Evolutionary conservation across 169 alveolate species (phyloP).

Genomic region (Plasmodium coatneyi): DNA sequence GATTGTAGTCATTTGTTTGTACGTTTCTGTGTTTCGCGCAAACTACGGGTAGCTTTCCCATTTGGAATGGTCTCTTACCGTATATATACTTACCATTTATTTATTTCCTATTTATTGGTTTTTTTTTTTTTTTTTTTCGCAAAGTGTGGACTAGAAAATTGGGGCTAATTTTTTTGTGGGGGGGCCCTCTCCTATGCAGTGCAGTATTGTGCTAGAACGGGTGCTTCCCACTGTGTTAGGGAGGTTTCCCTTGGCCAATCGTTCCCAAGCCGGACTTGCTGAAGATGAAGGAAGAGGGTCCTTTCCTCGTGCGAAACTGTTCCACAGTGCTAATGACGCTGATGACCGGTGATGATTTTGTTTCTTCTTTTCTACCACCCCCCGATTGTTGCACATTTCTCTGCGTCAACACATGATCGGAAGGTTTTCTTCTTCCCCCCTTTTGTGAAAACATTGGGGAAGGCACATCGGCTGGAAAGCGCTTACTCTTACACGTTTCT

Average conservation of each 20-base stretch:
- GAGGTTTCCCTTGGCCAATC: not conserved
- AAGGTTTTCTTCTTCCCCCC: not conserved
- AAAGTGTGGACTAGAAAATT: not conserved
- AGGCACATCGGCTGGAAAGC: not conserved
- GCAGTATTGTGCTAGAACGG: not conserved
- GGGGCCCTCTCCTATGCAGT: not conserved
- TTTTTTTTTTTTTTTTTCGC: constrained; percentile 11
- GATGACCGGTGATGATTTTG: not conserved
- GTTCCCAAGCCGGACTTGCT: not conserved
- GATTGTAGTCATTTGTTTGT: not conserved
- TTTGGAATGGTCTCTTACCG: not conserved
- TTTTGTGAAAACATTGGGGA: not conserved
- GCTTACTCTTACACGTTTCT: not conserved
- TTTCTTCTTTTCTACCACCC: not conserved
- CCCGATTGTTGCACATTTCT: not conserved
- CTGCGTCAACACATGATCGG: not conserved
- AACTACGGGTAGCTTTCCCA: not conserved
- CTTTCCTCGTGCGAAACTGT: not conserved
- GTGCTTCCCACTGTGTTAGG: not conserved
- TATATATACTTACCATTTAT: not conserved
- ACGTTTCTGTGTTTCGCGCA: not conserved
- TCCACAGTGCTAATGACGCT: not conserved
- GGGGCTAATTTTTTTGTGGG: not conserved
- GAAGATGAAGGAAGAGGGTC: not conserved
- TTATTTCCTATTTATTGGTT: not conserved